Evolutionary conservation across 2,329 filamentous ascomycete species (phyloP), one percentile per base, ranked within the genome.

Genomic region (Verticillium dahliae): DNA sequence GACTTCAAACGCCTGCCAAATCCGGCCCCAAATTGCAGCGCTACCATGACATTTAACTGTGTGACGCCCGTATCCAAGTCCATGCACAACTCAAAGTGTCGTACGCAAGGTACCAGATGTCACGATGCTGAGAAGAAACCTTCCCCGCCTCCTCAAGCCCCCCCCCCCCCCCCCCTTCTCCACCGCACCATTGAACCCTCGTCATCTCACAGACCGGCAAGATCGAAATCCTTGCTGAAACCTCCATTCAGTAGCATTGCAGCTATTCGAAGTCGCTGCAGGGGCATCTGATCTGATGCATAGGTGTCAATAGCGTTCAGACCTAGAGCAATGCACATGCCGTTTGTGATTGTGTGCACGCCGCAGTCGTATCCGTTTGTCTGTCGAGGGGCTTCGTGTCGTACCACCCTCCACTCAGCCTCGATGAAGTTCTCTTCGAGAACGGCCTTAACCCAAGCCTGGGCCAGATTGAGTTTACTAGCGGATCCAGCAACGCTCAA

Each of bases 341-440:
- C 87, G 69, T 93, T 94, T 18, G 90, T 84, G 66, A 91, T 85
- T 14, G 88, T 85, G 70, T 91, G 91, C 3, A 92, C 84, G n/a
- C 90, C 90, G 67, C 90, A 93, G 70, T 93, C 90, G 69, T 83
- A 85, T 1, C 82, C 81, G 69, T 93, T 93, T 33, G 75, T 78
- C 71, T 93, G 90, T 2, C 65, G 68, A 0, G 84, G 81, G 39
- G 83, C 84, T 15, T 74, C 72, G 55, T 81, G 78, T n/a, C 74
- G 70, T 7, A 82, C 74, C 1, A 79, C 75, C 31, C 72, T 77
- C 90, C 90, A 93, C 50, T 90, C 86, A 1, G 75, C 74, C 14
- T 76, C 75, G 2, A 79, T 69, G 68, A 83, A 92, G 6, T 74
- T 72, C 3, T 81, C 74, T n/a, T 77, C 79, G 6, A 92, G 76